phyloP scores from a whole-genome alignment of 495 filamentous ascomycete genomes.

The Penicillium robsamsonii region DNA sequence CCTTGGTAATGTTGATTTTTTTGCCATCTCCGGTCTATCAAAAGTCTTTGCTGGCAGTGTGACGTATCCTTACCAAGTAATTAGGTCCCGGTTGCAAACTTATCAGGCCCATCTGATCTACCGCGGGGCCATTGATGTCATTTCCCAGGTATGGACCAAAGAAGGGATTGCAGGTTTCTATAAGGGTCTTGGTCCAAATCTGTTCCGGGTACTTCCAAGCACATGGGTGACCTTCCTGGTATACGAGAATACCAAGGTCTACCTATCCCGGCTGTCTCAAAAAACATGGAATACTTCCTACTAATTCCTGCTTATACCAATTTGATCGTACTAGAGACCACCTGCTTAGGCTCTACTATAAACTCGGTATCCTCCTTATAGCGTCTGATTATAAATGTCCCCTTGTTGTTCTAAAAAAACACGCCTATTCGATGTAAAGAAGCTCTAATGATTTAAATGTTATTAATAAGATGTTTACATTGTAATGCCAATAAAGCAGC shows the following conservation, averaged over 20 bases:
- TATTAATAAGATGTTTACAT: too few relatives aligned
- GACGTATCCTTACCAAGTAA: conserved; percentile 93
- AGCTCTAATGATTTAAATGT: too few relatives aligned
- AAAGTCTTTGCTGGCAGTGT: conserved; percentile 84
- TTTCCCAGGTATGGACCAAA: conserved; percentile 66
- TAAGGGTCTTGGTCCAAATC: conserved; percentile 83
- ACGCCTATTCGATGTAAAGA: too few relatives aligned
- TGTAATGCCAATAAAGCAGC: too few relatives aligned
- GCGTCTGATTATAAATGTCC: too few relatives aligned
- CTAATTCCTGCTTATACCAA: not conserved
- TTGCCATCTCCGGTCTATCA: conserved; percentile 72
- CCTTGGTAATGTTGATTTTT: conserved; percentile 71
- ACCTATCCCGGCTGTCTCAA: conserved; percentile 21
- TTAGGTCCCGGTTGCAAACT: conserved; percentile 82
- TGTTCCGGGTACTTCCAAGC: conserved; percentile 84
- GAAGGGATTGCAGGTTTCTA: conserved; percentile 88
- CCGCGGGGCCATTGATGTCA: conserved; percentile 67
- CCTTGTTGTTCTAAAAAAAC: too few relatives aligned
- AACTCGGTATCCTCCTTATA: too few relatives aligned
- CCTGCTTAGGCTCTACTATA: not conserved
- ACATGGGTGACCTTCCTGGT: conserved; percentile 98
- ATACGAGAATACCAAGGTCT: conserved; percentile 86
- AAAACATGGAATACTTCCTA: not conserved
- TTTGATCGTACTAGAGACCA: not conserved
- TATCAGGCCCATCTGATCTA: conserved; percentile 70